These are phyloP conservation scores for Pseudogymnoascus sp. DNA, from an alignment of 2,329 filamentous ascomycete species.

Conservation along the genomic window DNA sequence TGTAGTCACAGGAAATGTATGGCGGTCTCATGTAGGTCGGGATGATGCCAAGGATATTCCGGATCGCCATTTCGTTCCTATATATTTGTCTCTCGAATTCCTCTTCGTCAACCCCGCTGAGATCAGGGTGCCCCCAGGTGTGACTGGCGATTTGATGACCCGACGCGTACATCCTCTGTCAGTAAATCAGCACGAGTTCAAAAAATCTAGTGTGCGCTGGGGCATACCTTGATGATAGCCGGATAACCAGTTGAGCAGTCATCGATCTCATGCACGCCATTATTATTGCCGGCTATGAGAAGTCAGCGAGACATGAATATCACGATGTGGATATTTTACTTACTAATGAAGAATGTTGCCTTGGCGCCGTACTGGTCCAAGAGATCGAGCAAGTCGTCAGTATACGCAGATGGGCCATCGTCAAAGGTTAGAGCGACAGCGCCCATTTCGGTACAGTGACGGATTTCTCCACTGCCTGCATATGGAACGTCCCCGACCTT, in stretches of 20 bases:
- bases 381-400: constrained; percentile 52
- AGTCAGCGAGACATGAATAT: not conserved
- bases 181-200: constrained; percentile 5
- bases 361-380: constrained; percentile 52
- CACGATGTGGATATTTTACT: not conserved
- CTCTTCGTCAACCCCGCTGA: constrained; percentile 36
- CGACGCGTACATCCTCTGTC: constrained; percentile 22
- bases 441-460: constrained; percentile 44
- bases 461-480: not conserved
- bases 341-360: constrained; percentile 47
- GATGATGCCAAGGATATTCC: constrained; percentile 47
- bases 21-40: constrained; percentile 47
- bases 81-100: constrained; percentile 42
- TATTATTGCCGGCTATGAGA: constrained; percentile 40
- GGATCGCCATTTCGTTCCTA: constrained; percentile 48
- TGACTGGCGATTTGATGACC: constrained; percentile 56
- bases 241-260: constrained; percentile 38
- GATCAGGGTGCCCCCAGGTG: constrained; percentile 46
- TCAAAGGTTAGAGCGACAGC: constrained; percentile 61
- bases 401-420: constrained; percentile 58
- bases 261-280: constrained; percentile 49
- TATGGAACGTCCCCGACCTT: not conserved
- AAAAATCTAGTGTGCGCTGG: not conserved
- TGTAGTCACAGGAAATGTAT: constrained; percentile 38
- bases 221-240: constrained; percentile 38